Evolutionary conservation across 169 alveolate species (phyloP).

Genomic region (Plasmodium berghei): DNA sequence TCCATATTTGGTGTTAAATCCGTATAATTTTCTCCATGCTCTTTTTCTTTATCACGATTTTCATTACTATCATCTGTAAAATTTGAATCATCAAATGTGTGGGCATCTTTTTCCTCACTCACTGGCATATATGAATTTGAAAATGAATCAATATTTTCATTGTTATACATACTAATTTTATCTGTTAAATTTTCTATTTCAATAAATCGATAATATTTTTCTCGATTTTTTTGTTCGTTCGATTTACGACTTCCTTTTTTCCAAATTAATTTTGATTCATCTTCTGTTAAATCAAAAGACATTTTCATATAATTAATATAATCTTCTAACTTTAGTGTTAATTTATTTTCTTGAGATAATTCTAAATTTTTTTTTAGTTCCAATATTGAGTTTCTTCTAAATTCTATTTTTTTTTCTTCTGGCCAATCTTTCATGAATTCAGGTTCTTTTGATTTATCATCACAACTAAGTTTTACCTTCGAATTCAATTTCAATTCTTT

Average conservation of each 20-base stretch:
- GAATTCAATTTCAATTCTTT: constrained; percentile 46
- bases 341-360: constrained; percentile 67
- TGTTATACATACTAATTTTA: constrained; percentile 15
- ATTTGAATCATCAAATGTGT: not conserved
- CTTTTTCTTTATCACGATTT: not conserved
- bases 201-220: constrained; percentile 36
- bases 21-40: not conserved
- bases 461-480: constrained; percentile 58
- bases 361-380: constrained; percentile 62
- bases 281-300: constrained; percentile 62
- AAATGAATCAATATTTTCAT: constrained; percentile 3
- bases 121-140: not conserved
- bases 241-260: constrained; percentile 38
- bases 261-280: constrained; percentile 61
- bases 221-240: constrained; percentile 56
- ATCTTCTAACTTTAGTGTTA: constrained; percentile 51
- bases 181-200: constrained; percentile 69
- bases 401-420: constrained; percentile 72
- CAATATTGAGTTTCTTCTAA: constrained; percentile 63
- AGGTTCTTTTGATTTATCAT: constrained; percentile 72
- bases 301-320: constrained; percentile 55
- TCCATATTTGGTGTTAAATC: not conserved
- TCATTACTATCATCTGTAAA: not conserved
- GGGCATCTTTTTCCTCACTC: no score
- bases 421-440: constrained; percentile 74